These are phyloP conservation scores for Dissophora ornata DNA, from an alignment of 192 early-diverging fungal genomes.

Conservation along the genomic window DNA sequence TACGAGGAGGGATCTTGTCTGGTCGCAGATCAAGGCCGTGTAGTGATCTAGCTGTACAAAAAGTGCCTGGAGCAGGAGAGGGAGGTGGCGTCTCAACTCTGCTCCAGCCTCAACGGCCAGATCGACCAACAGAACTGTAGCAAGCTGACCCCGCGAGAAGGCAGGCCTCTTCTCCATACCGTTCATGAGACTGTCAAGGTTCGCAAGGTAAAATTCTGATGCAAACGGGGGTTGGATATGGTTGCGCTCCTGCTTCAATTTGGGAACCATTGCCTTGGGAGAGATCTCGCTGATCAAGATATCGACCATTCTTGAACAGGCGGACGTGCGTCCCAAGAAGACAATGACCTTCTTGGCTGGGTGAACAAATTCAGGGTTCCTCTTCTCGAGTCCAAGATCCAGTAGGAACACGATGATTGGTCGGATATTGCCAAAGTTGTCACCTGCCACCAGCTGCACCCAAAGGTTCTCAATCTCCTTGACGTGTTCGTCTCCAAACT, in stretches of 20 bases:
- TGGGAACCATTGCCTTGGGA: conserved; percentile 78
- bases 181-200: conserved; percentile 74
- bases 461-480: conserved; percentile 83
- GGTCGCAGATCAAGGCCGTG: conserved; percentile 80
- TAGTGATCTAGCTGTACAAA: conserved; percentile 88
- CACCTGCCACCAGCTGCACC: conserved; percentile 73
- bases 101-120: conserved; percentile 79
- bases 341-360: conserved; percentile 86
- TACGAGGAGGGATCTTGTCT: conserved; percentile 76
- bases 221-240: conserved; percentile 36
- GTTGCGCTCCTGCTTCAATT: conserved; percentile 49
- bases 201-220: conserved; percentile 70
- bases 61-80: conserved; percentile 77
- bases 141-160: conserved; percentile 81
- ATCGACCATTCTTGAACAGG: conserved; percentile 68
- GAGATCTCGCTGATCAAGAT: conserved; percentile 73
- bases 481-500: conserved; percentile 81
- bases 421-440: conserved; percentile 67
- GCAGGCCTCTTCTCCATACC: conserved; percentile 72
- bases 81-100: conserved; percentile 71
- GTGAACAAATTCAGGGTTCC: conserved; percentile 82
- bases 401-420: conserved; percentile 79
- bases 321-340: conserved; percentile 73
- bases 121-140: conserved; percentile 83
- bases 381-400: conserved; percentile 74